Base-by-base conservation (phyloP, 805 yeast species). In the Candida lessepsii region DNA sequence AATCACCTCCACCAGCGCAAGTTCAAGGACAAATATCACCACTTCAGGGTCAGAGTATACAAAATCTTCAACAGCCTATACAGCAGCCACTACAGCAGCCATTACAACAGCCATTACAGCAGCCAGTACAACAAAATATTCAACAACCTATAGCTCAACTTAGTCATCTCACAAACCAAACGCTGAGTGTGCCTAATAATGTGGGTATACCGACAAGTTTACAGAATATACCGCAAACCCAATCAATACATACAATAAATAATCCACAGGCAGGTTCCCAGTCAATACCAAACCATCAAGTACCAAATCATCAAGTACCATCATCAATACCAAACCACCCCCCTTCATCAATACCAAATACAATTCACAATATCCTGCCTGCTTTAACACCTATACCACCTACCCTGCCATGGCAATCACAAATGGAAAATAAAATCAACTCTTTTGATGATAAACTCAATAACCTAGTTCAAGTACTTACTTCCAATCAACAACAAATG, bases 381-480 rank as follows among this genome's bases (percentile, higher is more conserved):
- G 18, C 9, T 9, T 5, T 28, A 5, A 4, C 23, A 20, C 23
- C 6, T 6, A 20, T 20, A 20, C 23, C 23, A 20, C 23, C 35
- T 1, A 21, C 35, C n/a, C 4, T 13, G 3, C 26, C 21, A 11
- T 69, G 73, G 73, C 60, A 60, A 35, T 19, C 49, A 9, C 57
- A 54, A 37, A 60, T 69, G 44, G 74, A 69, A 39, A 47, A 43
- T 37, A 59, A 61, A 26, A 61, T 70, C 31, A 52, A 52, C 37
- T 51, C 58, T 1, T 67, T 70, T 42, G 74, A 69, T 36, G 52
- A 53, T 20, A 68, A 66, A 43, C 50, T 70, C 27, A 60, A 56
- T 42, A 68, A 61, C 34, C 54, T 70, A 34, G 65, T 70, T 5
- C 69, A 61, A 17, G 52, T 64, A 1, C 44, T 69, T 21, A 58